Evolutionary conservation across 495 filamentous ascomycete species (phyloP).

Genomic region (Tuber indicum): DNA sequence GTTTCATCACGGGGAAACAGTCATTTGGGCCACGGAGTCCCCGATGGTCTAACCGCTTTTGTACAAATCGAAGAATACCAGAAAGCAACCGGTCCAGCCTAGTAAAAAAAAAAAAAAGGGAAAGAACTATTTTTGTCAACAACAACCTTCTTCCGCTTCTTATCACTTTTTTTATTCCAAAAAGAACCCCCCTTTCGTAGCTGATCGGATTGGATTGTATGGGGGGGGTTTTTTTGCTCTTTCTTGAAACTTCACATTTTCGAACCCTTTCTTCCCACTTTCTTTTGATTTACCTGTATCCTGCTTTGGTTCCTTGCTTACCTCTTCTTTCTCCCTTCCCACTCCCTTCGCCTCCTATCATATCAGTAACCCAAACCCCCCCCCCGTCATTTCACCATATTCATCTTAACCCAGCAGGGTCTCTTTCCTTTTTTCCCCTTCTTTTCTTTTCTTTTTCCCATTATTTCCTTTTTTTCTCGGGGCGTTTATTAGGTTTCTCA

Average conservation of each 20-base stretch:
- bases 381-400: neutral
- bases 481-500: neutral
- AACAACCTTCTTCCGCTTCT: slow-evolving; percentile 6
- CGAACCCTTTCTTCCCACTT: neutral
- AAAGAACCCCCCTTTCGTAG: neutral
- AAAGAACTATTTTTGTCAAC: neutral
- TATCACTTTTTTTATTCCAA: neutral
- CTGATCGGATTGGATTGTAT: neutral
- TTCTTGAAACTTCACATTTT: slow-evolving; percentile 1
- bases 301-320: neutral
- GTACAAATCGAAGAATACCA: slow-evolving; percentile 1
- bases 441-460: neutral
- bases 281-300: neutral
- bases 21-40: slow-evolving; percentile 26
- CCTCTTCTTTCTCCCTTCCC: neutral
- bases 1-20: slow-evolving; percentile 23
- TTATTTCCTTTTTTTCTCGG: neutral
- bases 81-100: slow-evolving; percentile 1
- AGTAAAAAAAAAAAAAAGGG: neutral
- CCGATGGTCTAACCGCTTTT: slow-evolving; percentile 26
- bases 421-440: neutral
- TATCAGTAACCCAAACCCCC: neutral
- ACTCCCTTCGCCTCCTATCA: neutral
- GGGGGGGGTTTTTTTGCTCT: neutral
- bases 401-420: neutral